These are phyloP conservation scores for Talaromyces liani DNA, from an alignment of 495 filamentous ascomycete species.

Conservation along the genomic window DNA sequence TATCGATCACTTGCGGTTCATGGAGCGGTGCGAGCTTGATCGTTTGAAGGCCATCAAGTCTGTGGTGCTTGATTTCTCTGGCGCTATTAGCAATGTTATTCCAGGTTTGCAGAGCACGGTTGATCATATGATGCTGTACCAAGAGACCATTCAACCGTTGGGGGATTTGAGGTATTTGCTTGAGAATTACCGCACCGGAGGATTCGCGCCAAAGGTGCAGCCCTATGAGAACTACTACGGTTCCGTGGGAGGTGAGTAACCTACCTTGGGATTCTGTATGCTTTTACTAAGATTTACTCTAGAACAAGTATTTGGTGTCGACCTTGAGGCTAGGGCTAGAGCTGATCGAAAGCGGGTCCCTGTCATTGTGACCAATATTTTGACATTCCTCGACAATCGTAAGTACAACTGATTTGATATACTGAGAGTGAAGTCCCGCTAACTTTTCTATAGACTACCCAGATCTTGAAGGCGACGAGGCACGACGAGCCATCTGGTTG, in stretches of 20 bases:
- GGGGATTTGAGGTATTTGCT: conserved; percentile 91
- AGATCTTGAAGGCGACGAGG: conserved; percentile 94
- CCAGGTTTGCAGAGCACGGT: conserved; percentile 90
- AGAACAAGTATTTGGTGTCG: conserved; percentile 95
- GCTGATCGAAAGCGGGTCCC: conserved; percentile 94
- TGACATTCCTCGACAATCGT: conserved; percentile 90
- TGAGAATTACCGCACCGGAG: conserved; percentile 96
- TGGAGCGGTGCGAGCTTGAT: conserved; percentile 97
- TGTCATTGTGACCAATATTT: conserved; percentile 80
- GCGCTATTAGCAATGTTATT: conserved; percentile 96
- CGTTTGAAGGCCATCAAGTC: conserved; percentile 96
- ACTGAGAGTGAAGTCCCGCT: conserved; percentile 5
- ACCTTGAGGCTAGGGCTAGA: conserved; percentile 87
- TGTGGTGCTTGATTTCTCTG: conserved; percentile 95
- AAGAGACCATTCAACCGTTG: conserved; percentile 91
- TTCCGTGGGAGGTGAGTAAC: conserved; percentile 64
- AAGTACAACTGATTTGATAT: conserved; percentile 18
- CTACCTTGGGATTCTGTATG: not conserved
- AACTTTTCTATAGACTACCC: conserved; percentile 61
- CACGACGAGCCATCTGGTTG: conserved; percentile 87
- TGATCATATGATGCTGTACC: conserved; percentile 97
- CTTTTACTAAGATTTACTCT: conserved; percentile 14
- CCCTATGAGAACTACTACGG: conserved; percentile 99
- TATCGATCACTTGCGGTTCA: conserved; percentile 83
- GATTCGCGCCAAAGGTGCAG: conserved; percentile 84